A percentile compares a stretch with the other conserved stretches of the same genome.
Conservation (phyloP, 2,329 filamentous ascomycete species). For the Proliferodiscus dingleyae region DNA sequence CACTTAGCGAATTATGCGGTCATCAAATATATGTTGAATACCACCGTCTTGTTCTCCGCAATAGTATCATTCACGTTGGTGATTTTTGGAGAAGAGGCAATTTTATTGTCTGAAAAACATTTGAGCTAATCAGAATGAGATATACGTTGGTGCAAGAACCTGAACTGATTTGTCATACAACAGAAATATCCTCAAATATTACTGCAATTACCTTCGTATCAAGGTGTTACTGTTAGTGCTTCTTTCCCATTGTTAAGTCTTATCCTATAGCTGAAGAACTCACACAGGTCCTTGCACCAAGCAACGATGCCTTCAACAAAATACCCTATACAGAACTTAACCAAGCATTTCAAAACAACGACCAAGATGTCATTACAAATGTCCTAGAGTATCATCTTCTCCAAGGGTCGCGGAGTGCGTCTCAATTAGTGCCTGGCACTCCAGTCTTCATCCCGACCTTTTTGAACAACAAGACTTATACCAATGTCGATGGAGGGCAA, state of each 20-base stretch:
- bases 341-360: slow-evolving; percentile 26
- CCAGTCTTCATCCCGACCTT: slow-evolving; percentile 42
- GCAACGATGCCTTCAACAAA: slow-evolving; percentile 33
- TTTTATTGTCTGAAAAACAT: too few relatives aligned
- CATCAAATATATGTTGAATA: too few relatives aligned
- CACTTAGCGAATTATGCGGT: too few relatives aligned
- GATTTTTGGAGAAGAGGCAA: too few relatives aligned
- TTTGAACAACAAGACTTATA: slow-evolving; percentile 38
- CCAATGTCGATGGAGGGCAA: slow-evolving; percentile 47
- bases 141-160: not conserved
- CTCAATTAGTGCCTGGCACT: slow-evolving; percentile 28
- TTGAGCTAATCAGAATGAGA: too few relatives aligned
- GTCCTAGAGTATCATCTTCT: slow-evolving; percentile 35
- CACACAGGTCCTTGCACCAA: slow-evolving; percentile 36
- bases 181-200: slow-evolving; percentile 44
- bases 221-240: slow-evolving; percentile 40
- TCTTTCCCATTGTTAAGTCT: not conserved
- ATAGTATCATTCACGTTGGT: too few relatives aligned
- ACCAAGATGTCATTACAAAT: slow-evolving; percentile 36
- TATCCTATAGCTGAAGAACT: not conserved
- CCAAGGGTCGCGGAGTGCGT: slow-evolving; percentile 27
- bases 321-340: slow-evolving; percentile 33
- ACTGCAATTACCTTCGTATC: slow-evolving; percentile 39
- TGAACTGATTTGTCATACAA: slow-evolving; percentile 8
- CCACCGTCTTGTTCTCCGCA: too few relatives aligned